A percentile compares a stretch with the other conserved stretches of the same genome.
phyloP scores from a whole-genome alignment of 2,329 filamentous ascomycete species.

The Coniochaeta ligniaria region DNA sequence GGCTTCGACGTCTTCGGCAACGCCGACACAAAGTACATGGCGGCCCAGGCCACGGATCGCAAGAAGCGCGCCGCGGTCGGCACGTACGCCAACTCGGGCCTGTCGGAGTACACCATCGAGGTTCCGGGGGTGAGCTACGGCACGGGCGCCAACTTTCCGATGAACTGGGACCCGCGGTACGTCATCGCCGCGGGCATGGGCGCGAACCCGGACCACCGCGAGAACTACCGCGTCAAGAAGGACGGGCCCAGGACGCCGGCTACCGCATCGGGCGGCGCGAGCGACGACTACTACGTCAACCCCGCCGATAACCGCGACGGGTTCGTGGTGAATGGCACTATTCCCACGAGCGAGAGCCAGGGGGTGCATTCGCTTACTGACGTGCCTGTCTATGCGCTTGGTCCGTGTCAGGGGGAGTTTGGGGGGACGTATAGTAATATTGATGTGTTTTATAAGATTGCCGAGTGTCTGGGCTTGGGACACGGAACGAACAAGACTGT shows the following conservation, averaged over 20 bases:
- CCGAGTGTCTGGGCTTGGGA: slow-evolving; percentile 55
- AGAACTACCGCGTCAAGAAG: slow-evolving; percentile 68
- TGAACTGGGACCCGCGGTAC: slow-evolving; percentile 80
- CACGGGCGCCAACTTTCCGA: slow-evolving; percentile 69
- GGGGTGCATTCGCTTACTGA: slow-evolving; percentile 75
- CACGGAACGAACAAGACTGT: slow-evolving; percentile 21
- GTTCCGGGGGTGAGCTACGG: slow-evolving; percentile 57
- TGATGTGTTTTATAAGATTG: slow-evolving; percentile 70
- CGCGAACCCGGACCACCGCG: slow-evolving; percentile 67
- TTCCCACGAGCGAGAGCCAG: slow-evolving; percentile 54
- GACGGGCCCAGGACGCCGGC: slow-evolving; percentile 57
- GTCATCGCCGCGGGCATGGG: slow-evolving; percentile 67
- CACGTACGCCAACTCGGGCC: slow-evolving; percentile 64
- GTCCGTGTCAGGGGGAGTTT: slow-evolving; percentile 73
- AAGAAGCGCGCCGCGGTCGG: slow-evolving; percentile 71
- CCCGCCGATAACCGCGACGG: slow-evolving; percentile 58
- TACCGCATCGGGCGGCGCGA: slow-evolving; percentile 35
- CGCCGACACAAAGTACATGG: slow-evolving; percentile 73
- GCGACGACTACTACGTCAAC: slow-evolving; percentile 56
- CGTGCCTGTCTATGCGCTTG: slow-evolving; percentile 70
- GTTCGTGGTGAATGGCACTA: slow-evolving; percentile 68
- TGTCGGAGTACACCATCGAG: slow-evolving; percentile 64
- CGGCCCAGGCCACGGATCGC: slow-evolving; percentile 57
- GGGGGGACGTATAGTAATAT: slow-evolving; percentile 58
- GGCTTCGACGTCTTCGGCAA: slow-evolving; percentile 77